Evolutionary conservation across 2,329 filamentous ascomycete genomes (phyloP), one percentile per base, ranked within the genome.

Genomic region (Xylariaceae sp.): DNA sequence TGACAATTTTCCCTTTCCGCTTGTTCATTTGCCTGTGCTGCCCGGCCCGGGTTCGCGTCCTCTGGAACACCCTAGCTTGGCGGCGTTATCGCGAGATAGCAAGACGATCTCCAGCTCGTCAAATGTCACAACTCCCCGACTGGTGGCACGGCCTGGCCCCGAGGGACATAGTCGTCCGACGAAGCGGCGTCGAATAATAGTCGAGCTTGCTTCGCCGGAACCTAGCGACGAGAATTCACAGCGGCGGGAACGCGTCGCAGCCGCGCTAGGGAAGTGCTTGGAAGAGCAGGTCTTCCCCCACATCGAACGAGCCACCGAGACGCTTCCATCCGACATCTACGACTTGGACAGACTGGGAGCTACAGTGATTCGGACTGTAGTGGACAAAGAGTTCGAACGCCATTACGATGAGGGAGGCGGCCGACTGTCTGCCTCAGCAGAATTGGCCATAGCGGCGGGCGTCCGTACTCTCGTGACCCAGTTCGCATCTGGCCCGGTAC

Each of bases 261-360:
- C 60, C 0, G 55, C 62, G 4, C 59, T 70, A 4, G 63, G 56
- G 7, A 56, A 42, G 39, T 71, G 68, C 52, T 53, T 71, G 5
- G 61, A 67, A n/a, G 17, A 5, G 1, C 69, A 71, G 53, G 66
- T 71, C 11, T 69, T 70, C 13, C 69, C 69, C 3, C 65, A 71
- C 35, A 58, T 71, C 4, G 69, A 70, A n/a, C 60, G 57, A 1
- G 67, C 63, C 0, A 55, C 65, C 1, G 48, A 51, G 13, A 47
- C 47, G n/a, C 58, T 71, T 0, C 47, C 65, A 18, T 11, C 55
- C 13, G 55, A 53, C 2, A 9, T 64, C 2, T 70, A 65, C 58
- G 63, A 71, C 49, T 51, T 67, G 2, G 64, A 67, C 34, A 62
- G 53, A 35, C 62, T 71, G 3, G 68, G 67, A 2, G 61, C 55